Conservation (phyloP, 2,329 filamentous ascomycete species). For the Aureobasidium sp. region DNA sequence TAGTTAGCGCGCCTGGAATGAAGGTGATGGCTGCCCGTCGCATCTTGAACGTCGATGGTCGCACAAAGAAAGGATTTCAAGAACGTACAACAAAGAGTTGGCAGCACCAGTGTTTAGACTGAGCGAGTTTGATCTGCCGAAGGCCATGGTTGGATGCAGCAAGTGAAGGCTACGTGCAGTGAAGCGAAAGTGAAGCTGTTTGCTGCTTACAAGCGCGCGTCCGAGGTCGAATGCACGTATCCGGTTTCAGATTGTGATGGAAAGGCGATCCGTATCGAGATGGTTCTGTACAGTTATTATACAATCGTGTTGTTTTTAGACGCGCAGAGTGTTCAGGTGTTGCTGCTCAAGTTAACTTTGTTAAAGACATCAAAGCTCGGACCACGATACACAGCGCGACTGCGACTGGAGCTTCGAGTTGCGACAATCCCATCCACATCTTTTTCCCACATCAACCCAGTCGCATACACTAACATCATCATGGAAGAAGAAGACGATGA, state of each 20-base stretch:
- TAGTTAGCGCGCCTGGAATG: constrained; percentile 10
- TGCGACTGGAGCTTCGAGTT: neutral
- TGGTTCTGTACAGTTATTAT: neutral
- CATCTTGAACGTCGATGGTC: neutral
- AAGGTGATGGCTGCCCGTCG: neutral
- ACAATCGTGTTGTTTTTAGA: neutral
- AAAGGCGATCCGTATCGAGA: neutral
- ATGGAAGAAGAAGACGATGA: constrained; percentile 50
- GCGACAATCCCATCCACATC: neutral
- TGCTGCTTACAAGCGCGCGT: neutral
- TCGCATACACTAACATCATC: neutral
- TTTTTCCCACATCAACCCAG: neutral
- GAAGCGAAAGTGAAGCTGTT: constrained; percentile 1
- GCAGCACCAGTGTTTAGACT: constrained; percentile 48
- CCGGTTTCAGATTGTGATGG: neutral
- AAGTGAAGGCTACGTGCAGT: neutral
- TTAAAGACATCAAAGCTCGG: neutral
- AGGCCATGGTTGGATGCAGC: constrained; percentile 28
- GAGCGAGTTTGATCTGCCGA: constrained; percentile 44
- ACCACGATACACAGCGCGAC: neutral
- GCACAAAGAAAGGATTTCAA: neutral
- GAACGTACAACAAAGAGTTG: constrained; percentile 32
- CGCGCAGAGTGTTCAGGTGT: neutral
- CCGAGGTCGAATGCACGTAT: neutral
- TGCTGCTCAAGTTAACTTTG: neutral